phyloP scores from a whole-genome alignment of 805 yeast genomes.

The Komagataella mondaviorum region DNA sequence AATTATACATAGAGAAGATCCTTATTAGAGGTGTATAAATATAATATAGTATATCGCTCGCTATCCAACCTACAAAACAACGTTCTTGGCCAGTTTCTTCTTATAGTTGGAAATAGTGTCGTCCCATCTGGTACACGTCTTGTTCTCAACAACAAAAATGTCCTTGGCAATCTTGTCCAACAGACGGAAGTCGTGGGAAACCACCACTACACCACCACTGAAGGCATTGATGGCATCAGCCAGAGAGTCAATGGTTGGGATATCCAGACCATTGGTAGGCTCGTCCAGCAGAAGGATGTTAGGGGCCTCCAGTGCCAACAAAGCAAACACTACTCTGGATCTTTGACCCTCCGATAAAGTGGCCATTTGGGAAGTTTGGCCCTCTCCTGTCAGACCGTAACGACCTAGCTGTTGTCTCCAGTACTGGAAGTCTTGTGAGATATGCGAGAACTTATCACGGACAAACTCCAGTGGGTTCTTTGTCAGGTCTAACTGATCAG shows the following conservation, averaged over 20 bases:
- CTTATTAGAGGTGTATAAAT: not conserved
- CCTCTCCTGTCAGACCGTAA: conserved; percentile 97
- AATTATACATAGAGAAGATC: not conserved
- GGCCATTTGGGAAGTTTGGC: conserved; percentile 97
- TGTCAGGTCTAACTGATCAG: conserved; percentile 93
- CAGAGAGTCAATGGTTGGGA: conserved; percentile 93
- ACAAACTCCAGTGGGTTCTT: conserved; percentile 94
- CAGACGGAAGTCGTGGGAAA: conserved; percentile 97
- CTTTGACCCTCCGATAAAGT: conserved; percentile 98
- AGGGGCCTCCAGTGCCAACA: conserved; percentile 90
- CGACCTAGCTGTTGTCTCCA: conserved; percentile 98
- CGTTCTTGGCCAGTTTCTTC: conserved; percentile 84
- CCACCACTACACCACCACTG: conserved; percentile 97
- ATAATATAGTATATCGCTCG: not conserved
- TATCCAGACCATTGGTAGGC: conserved; percentile 99
- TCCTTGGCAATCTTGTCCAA: conserved; percentile 96
- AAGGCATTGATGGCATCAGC: conserved; percentile 92
- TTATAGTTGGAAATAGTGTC: conserved; percentile 85
- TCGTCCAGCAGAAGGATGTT: conserved; percentile 92
- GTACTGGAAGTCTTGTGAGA: conserved; percentile 97
- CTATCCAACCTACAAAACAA: conserved; percentile 40
- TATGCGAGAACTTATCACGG: conserved; percentile 78
- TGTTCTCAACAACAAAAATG: conserved; percentile 90
- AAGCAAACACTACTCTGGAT: conserved; percentile 95
- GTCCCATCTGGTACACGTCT: conserved; percentile 94